These are phyloP conservation scores for Wickerhamiella pararugosa DNA, from an alignment of 1,139 yeast genomes.

Conservation along the genomic window DNA sequence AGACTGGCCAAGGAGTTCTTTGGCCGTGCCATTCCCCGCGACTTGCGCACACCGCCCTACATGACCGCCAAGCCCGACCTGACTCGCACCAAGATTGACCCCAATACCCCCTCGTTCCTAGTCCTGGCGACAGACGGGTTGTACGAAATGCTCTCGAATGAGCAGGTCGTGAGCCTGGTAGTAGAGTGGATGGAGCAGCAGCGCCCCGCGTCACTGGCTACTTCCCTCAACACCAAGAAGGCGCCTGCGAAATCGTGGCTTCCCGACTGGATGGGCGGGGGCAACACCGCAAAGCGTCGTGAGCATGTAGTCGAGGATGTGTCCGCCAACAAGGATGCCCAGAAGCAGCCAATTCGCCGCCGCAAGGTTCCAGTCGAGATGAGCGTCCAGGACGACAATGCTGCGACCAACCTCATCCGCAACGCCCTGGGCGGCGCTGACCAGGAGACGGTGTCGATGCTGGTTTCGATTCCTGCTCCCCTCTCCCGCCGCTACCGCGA, in stretches of 20 bases:
- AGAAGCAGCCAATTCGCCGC: constrained; percentile 42
- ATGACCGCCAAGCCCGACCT: constrained; percentile 94
- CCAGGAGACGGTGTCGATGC: constrained; percentile 73
- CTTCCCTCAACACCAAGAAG: constrained; percentile 6
- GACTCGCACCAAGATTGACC: constrained; percentile 63
- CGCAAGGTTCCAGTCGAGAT: constrained; percentile 28
- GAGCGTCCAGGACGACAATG: constrained; percentile 63
- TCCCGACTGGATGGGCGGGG: constrained; percentile 10
- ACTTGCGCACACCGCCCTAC: constrained; percentile 81
- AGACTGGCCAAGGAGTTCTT: constrained; percentile 61
- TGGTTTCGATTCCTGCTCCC: constrained; percentile 88
- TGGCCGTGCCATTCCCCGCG: constrained; percentile 68
- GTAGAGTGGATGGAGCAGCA: constrained; percentile 86
- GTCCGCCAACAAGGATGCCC: constrained; percentile 32
- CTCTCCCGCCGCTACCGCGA: constrained; percentile 85
- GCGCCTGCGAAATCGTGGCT: constrained; percentile 8
- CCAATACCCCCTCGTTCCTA: constrained; percentile 64
- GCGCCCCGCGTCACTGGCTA: constrained; percentile 32
- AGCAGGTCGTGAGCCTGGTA: constrained; percentile 82
- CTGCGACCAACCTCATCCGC: constrained; percentile 81
- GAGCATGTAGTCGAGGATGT: constrained; percentile 20
- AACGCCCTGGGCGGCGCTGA: constrained; percentile 89
- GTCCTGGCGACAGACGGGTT: constrained; percentile 93
- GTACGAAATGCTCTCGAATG: constrained; percentile 81
- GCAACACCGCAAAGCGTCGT: constrained; percentile 1